Conservation (phyloP, 257 asterid genomes). For the Lycium barbarum region DNA sequence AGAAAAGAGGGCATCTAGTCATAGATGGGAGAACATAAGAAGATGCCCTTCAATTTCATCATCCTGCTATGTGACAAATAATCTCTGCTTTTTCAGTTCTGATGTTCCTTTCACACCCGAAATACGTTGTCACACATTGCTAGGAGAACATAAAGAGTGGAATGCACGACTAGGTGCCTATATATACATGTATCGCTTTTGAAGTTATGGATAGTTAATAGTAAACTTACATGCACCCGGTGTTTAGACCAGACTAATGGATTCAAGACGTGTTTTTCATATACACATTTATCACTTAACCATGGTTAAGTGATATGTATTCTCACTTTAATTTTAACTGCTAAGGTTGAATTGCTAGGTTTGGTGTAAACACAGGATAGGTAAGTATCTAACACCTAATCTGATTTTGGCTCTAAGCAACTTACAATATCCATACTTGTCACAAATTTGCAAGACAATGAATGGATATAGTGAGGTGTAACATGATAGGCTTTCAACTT, state of each 20-base stretch:
- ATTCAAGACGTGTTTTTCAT: background rate
- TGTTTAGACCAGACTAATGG: background rate
- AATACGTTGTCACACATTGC: background rate
- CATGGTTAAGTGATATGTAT: background rate
- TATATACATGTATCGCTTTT: background rate
- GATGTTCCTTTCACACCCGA: background rate
- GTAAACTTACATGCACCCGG: background rate
- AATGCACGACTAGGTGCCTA: too few species aligned
- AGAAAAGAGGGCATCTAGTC: background rate
- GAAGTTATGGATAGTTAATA: background rate
- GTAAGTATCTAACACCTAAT: background rate
- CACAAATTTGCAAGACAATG: background rate
- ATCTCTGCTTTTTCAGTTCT: background rate
- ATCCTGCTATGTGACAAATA: background rate
- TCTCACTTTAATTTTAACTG: background rate
- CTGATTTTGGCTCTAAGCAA: background rate
- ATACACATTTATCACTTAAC: background rate
- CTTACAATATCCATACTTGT: background rate
- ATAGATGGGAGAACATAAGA: background rate
- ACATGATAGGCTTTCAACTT: background rate
- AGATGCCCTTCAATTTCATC: slow-evolving; percentile 2
- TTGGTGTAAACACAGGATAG: background rate
- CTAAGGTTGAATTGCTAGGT: background rate
- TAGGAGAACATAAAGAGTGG: background rate
- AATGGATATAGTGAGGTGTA: background rate